Base-by-base conservation (phyloP, 2,329 filamentous ascomycete species). In the Plectosphaerella plurivora region DNA sequence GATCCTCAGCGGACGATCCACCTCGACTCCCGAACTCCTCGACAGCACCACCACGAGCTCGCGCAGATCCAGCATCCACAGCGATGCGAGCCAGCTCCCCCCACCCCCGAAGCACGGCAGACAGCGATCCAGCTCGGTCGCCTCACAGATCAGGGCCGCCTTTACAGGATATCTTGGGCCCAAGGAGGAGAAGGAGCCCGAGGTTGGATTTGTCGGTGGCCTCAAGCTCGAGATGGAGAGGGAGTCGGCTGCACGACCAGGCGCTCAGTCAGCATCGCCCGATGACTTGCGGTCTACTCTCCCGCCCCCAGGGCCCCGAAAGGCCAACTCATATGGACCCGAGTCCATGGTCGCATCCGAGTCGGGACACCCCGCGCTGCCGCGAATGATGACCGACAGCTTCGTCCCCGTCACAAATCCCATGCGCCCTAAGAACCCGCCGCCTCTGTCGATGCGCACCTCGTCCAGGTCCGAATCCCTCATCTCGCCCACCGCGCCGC, bases 171-270 rank as follows among this genome's bases (percentile, higher is more conserved):
- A 51, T 9, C 52, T 57, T 14, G 47, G 48, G n/a, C 42, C 50
- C n/a, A 50, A 54, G 49, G 48, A 51, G 52, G 54, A 51, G 36
- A 49, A 56, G 37, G 57, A 56, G 33, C 53, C n/a, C n/a, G 59
- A 68, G 6, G 62, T 60, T 2, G 66, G 65, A 12, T 75, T 75
- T 55, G 67, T 75, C 22, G 70, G 73, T 1, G 71, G 69, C 18
- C 66, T 68, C 50, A 74, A 73, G 52, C 62, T 74, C 15, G 71
- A 73, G 46, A 62, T 69, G 46, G 64, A 73, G 51, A 66, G 66
- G 45, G 63, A 72, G 8, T 63, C 63, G 1, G 65, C 65, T 16
- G 25, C 47, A 2, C n/a, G 41, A 8, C 28, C 28, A 9, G 28
- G 44, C 7, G 45, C 52, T 8, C 45, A 49, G 10, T 24, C 45